Conservation (phyloP, 1,284 basidiomycete species). For the Microbotryomycetes sp. region DNA sequence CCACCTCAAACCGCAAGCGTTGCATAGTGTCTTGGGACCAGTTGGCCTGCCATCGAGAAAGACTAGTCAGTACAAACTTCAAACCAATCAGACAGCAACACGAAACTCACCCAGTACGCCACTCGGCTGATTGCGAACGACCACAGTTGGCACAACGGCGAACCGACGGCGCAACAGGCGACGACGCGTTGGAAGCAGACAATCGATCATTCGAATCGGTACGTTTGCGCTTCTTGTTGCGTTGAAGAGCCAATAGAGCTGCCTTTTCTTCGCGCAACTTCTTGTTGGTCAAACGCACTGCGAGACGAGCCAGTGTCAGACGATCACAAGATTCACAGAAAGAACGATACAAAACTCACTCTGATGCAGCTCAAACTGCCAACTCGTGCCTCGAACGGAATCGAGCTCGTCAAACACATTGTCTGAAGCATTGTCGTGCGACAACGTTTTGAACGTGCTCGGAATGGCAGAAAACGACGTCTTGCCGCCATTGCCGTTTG, state of each 20-base stretch:
- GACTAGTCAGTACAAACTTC: too few species aligned
- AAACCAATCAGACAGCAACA: too few species aligned
- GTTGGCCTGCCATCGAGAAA: slow-evolving; percentile 23
- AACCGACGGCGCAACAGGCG: slow-evolving; percentile 1
- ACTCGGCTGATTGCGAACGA: slow-evolving; percentile 32
- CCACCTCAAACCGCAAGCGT: slow-evolving; percentile 31
- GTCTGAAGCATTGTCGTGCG: slow-evolving; percentile 16
- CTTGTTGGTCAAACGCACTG: slow-evolving; percentile 56
- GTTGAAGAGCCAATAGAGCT: slow-evolving; percentile 44
- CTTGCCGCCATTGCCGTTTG: not conserved
- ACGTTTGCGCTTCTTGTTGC: slow-evolving; percentile 26
- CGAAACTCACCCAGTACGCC: slow-evolving; percentile 26
- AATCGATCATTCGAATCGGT: slow-evolving; percentile 11
- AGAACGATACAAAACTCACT: slow-evolving; percentile 47
- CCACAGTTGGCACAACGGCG: slow-evolving; percentile 36
- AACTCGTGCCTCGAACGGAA: slow-evolving; percentile 60
- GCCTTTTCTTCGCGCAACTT: slow-evolving; percentile 57
- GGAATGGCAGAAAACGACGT: slow-evolving; percentile 35
- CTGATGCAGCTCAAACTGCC: slow-evolving; percentile 89
- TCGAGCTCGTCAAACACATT: slow-evolving; percentile 71
- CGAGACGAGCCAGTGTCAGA: too few species aligned
- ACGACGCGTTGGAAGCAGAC: slow-evolving; percentile 2
- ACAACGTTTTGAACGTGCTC: slow-evolving; percentile 34
- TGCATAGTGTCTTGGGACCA: slow-evolving; percentile 35
- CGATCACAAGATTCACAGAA: not conserved